Conservation (phyloP, 176 grass and related monocot genomes). For the Cenchrus fungigraminus region DNA sequence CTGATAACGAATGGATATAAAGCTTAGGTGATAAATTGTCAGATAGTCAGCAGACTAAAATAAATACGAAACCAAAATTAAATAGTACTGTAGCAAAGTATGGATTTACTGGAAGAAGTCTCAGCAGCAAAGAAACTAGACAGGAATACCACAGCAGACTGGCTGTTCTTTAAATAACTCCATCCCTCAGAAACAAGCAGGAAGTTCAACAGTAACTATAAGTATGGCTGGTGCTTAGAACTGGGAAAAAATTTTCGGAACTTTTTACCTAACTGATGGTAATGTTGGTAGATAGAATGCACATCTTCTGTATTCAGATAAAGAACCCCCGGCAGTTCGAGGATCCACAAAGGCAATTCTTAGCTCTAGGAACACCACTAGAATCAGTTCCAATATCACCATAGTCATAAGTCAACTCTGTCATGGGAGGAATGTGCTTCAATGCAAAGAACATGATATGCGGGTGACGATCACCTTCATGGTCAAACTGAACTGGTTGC, state of each 20-base stretch:
- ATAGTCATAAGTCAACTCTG: slow-evolving; percentile 92
- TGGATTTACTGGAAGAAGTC: neutral
- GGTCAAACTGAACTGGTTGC: slow-evolving; percentile 87
- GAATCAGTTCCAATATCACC: slow-evolving; percentile 50
- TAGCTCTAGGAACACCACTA: slow-evolving; percentile 46
- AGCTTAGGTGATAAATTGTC: neutral
- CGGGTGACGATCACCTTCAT: slow-evolving; percentile 63
- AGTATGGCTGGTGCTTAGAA: slow-evolving; percentile 1
- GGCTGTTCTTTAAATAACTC: slow-evolving; percentile 12
- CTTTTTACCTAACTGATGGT: slow-evolving; percentile 27
- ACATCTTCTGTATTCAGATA: slow-evolving; percentile 47
- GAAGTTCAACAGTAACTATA: slow-evolving; percentile 2
- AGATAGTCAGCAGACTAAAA: slow-evolving; percentile 2
- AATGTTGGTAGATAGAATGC: slow-evolving; percentile 20
- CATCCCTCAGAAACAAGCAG: neutral
- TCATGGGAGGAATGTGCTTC: slow-evolving; percentile 95
- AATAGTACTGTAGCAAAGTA: neutral
- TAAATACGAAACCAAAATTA: neutral
- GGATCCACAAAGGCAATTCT: slow-evolving; percentile 79
- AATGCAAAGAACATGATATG: slow-evolving; percentile 98
- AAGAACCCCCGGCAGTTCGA: slow-evolving; percentile 74
- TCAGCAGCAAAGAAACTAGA: neutral
- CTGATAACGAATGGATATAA: neutral
- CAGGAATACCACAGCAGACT: slow-evolving; percentile 7
- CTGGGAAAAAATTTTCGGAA: neutral